These are phyloP conservation scores for Phytopythium litorale DNA, from an alignment of 352 stramenopile species.

Conservation along the genomic window DNA sequence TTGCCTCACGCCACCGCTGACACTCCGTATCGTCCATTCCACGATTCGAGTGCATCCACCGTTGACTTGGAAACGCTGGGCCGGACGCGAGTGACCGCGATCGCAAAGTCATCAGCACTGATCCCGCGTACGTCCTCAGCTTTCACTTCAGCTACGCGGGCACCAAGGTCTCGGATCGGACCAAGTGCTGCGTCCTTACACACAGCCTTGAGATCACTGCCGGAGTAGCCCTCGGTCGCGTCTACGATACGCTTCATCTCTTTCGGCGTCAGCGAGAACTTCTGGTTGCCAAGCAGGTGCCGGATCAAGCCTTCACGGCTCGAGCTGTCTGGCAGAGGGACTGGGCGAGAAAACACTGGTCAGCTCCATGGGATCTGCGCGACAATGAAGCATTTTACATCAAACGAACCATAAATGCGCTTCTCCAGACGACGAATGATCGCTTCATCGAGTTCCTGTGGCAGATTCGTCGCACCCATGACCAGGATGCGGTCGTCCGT, in stretches of 20 bases:
- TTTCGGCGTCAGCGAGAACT: conserved; percentile 40
- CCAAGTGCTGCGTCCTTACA: conserved; percentile 93
- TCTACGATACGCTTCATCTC: conserved; percentile 71
- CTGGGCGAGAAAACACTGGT: conserved; percentile 18
- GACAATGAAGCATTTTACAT: neutral
- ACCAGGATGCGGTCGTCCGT: conserved; percentile 80
- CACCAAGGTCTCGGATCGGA: conserved; percentile 80
- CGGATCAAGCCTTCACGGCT: conserved; percentile 51
- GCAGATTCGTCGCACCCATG: conserved; percentile 86
- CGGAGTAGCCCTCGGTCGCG: conserved; percentile 80
- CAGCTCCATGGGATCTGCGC: neutral
- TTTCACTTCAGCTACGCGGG: conserved; percentile 47
- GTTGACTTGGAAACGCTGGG: conserved; percentile 69
- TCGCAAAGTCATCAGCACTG: conserved; percentile 48
- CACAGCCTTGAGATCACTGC: conserved; percentile 90
- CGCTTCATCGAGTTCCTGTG: conserved; percentile 83
- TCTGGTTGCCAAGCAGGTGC: conserved; percentile 56
- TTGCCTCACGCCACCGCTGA: conserved; percentile 27
- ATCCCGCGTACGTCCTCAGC: conserved; percentile 65
- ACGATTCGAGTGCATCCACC: conserved; percentile 45
- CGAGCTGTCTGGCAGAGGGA: conserved; percentile 61
- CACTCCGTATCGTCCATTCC: conserved; percentile 72
- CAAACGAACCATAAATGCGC: conserved; percentile 77
- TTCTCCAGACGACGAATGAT: conserved; percentile 85
- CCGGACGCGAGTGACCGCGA: conserved; percentile 50